Evolutionary conservation across 768 basidiomycete species (phyloP).

Genomic region (Mycena rosella): DNA sequence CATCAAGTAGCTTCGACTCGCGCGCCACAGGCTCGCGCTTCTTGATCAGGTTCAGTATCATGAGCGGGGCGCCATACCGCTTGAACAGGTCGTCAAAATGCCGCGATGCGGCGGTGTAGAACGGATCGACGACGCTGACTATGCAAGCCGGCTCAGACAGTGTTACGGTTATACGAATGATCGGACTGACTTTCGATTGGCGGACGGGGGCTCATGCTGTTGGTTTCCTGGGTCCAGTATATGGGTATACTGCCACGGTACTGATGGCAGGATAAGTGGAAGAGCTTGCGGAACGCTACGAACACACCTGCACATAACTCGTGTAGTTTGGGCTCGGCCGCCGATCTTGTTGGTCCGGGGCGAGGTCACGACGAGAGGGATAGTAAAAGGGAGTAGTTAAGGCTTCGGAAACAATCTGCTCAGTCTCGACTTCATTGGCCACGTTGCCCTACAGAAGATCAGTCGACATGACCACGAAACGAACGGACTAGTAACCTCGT

Average conservation of each 20-base stretch:
- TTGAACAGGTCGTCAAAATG: slow-evolving; percentile 94
- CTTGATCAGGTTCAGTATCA: slow-evolving; percentile 96
- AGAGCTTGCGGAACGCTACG: background rate
- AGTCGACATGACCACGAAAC: slow-evolving; percentile 16
- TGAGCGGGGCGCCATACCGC: slow-evolving; percentile 91
- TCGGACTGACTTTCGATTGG: slow-evolving; percentile 91
- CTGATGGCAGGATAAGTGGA: slow-evolving; percentile 49
- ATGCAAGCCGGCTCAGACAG: background rate
- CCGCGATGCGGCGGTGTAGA: slow-evolving; percentile 90
- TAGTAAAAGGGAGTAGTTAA: slow-evolving; percentile 91
- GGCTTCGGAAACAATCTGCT: slow-evolving; percentile 95
- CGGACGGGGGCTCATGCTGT: slow-evolving; percentile 90
- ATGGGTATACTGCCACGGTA: slow-evolving; percentile 96
- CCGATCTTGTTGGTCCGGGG: slow-evolving; percentile 52
- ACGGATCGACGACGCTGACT: slow-evolving; percentile 96
- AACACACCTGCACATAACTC: slow-evolving; percentile 88
- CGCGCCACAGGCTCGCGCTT: slow-evolving; percentile 81
- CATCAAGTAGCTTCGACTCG: slow-evolving; percentile 90
- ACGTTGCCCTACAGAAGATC: slow-evolving; percentile 84
- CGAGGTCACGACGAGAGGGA: slow-evolving; percentile 59
- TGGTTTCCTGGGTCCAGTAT: slow-evolving; percentile 96
- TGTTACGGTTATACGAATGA: slow-evolving; percentile 4
- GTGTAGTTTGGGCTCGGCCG: slow-evolving; percentile 90
- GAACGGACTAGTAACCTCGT: slow-evolving; percentile 68
- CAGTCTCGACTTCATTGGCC: slow-evolving; percentile 98